A percentile compares a stretch with the other conserved stretches of the same genome.
Conservation (phyloP, 257 asterid species). For the Nicotiana noctiflora region DNA sequence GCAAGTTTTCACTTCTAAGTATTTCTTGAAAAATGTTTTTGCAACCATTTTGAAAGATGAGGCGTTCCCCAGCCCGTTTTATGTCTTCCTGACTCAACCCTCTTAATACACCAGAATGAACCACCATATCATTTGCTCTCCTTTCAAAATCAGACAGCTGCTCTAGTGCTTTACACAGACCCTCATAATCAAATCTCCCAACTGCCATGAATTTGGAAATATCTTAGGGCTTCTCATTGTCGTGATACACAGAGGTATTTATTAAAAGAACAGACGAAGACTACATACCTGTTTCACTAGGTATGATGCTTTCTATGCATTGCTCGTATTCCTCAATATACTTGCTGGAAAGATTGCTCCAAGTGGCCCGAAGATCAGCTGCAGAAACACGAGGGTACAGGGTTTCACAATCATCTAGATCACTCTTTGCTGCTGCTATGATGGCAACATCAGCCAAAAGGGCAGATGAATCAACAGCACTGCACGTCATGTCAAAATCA, state of each 20-base stretch:
- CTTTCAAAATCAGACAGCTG: conserved; percentile 49
- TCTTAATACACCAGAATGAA: conserved; percentile 40
- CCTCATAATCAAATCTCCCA: conserved; percentile 38
- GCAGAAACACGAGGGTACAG: conserved; percentile 9
- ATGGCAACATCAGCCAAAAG: conserved; percentile 65
- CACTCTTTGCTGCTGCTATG: conserved; percentile 28
- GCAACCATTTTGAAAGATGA: conserved; percentile 59
- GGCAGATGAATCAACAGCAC: conserved; percentile 58
- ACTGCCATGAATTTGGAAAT: conserved; percentile 20
- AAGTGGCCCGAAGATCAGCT: conserved; percentile 30
- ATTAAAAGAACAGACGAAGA: not conserved
- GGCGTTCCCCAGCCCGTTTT: conserved; percentile 46
- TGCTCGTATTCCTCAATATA: conserved; percentile 52
- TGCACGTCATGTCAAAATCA: conserved; percentile 64
- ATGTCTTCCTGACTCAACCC: conserved; percentile 44
- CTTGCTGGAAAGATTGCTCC: conserved; percentile 44
- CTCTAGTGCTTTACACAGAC: conserved; percentile 46
- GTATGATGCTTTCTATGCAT: conserved; percentile 42
- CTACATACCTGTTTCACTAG: conserved; percentile 22
- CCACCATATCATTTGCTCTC: conserved; percentile 42
- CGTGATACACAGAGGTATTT: not conserved
- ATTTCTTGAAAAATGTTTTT: conserved; percentile 35
- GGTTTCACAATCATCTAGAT: conserved; percentile 18
- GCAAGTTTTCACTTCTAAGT: conserved; percentile 15
- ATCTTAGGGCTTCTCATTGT: conserved; percentile 8